Conservation (phyloP, 352 stramenopile species). For the Globisporangium polare region DNA sequence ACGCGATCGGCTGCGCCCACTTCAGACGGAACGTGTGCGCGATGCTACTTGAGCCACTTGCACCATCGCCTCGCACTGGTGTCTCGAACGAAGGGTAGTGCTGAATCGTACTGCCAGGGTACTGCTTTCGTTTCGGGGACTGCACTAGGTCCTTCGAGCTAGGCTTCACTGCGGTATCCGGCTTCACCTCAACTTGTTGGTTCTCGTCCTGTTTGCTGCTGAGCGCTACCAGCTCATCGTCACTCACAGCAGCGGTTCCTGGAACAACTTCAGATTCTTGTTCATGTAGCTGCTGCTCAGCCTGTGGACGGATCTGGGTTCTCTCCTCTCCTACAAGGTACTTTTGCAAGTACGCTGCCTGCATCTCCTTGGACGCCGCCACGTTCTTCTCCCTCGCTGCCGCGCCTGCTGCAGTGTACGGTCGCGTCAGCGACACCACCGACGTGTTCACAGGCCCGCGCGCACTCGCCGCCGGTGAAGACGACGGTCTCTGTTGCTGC, state of each 20-base stretch:
- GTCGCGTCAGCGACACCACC: slow-evolving; percentile 11
- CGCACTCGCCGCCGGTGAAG: slow-evolving; percentile 28
- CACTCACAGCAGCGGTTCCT: not conserved
- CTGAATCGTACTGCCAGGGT: slow-evolving; percentile 19
- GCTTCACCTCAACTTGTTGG: not conserved
- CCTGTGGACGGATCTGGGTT: not conserved
- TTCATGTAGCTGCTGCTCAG: not conserved
- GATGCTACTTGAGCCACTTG: slow-evolving; percentile 5
- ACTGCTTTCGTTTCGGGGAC: not conserved
- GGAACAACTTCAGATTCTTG: not conserved
- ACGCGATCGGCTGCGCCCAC: slow-evolving; percentile 36
- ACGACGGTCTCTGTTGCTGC: slow-evolving; percentile 26
- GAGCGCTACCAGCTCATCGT: not conserved
- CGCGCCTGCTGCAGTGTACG: slow-evolving; percentile 21
- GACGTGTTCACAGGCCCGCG: slow-evolving; percentile 8
- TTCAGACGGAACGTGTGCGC: slow-evolving; percentile 29
- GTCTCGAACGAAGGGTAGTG: slow-evolving; percentile 31
- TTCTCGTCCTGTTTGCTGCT: not conserved
- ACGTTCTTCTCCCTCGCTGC: slow-evolving; percentile 25
- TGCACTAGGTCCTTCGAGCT: not conserved
- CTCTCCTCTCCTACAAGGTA: not conserved
- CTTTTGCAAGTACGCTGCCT: slow-evolving; percentile 14
- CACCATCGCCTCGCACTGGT: not conserved
- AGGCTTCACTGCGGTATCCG: not conserved
- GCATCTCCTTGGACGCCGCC: slow-evolving; percentile 24